Conservation (phyloP, 2,329 filamentous ascomycete genomes). For the Pochonia chlamydosporia region DNA sequence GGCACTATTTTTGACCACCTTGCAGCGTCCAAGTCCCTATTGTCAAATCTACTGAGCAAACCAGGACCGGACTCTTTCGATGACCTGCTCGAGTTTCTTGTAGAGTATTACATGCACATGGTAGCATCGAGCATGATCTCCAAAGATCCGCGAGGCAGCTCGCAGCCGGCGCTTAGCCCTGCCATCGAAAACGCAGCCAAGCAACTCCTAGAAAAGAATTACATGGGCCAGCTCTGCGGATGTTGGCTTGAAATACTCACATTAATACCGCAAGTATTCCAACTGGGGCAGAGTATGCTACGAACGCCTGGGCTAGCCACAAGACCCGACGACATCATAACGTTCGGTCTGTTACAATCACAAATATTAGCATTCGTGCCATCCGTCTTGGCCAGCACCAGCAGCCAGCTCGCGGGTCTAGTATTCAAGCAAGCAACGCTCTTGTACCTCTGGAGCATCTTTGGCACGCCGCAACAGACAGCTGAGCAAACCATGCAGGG, state of each 20-base stretch:
- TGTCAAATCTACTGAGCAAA: conserved; percentile 29
- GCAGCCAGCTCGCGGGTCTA: conserved; percentile 33
- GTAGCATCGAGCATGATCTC: conserved; percentile 42
- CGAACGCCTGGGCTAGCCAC: conserved; percentile 8
- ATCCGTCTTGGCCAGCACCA: conserved; percentile 24
- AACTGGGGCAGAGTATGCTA: conserved; percentile 35
- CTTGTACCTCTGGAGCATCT: conserved; percentile 34
- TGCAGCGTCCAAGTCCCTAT: conserved; percentile 34
- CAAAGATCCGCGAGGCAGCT: conserved; percentile 24
- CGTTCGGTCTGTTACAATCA: conserved; percentile 35
- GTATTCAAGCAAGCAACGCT: conserved; percentile 40
- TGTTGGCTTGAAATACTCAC: conserved; percentile 34
- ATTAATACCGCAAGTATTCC: conserved; percentile 33
- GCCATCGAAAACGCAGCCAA: conserved; percentile 24
- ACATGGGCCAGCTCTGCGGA: conserved; percentile 31
- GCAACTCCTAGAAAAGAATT: conserved; percentile 22
- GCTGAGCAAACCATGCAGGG: conserved; percentile 14
- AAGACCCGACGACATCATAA: conserved; percentile 35
- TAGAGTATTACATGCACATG: conserved; percentile 44
- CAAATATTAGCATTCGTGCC: conserved; percentile 35
- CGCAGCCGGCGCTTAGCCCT: conserved; percentile 23
- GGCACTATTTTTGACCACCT: conserved; percentile 41
- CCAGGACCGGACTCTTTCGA: conserved; percentile 25
- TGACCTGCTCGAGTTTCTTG: conserved; percentile 36
- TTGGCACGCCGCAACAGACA: conserved; percentile 22